These are phyloP conservation scores for Aspergillus heteromorphus DNA, from an alignment of 495 filamentous ascomycete species.

Conservation along the genomic window DNA sequence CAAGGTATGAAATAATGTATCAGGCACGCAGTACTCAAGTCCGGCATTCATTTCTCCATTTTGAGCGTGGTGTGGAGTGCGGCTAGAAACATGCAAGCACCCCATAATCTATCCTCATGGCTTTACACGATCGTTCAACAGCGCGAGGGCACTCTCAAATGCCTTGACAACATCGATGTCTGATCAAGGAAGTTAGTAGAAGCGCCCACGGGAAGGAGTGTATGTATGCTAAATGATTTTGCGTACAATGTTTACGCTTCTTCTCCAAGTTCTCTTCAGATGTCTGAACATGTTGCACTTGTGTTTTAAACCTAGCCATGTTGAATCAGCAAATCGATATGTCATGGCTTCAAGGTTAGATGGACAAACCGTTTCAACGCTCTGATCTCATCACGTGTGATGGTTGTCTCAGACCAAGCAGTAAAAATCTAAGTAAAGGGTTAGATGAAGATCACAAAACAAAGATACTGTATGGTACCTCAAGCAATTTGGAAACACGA, in stretches of 20 bases:
- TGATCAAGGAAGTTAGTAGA: slow-evolving; percentile 23
- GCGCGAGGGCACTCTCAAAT: slow-evolving; percentile 70
- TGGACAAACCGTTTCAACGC: slow-evolving; percentile 56
- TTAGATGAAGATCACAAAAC: background rate
- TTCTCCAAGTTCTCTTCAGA: slow-evolving; percentile 61
- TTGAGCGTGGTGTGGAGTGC: background rate
- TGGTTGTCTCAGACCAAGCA: slow-evolving; percentile 61
- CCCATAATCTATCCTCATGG: background rate
- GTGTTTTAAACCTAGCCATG: slow-evolving; percentile 60
- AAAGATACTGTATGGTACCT: slow-evolving; percentile 36
- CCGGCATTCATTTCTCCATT: background rate
- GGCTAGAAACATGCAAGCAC: background rate
- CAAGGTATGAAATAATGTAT: background rate
- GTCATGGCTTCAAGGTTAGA: background rate
- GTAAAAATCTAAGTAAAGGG: slow-evolving; percentile 54
- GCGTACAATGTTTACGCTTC: slow-evolving; percentile 67
- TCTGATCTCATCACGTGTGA: slow-evolving; percentile 63
- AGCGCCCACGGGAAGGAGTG: background rate
- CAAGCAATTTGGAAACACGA: slow-evolving; percentile 58
- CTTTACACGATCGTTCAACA: slow-evolving; percentile 46
- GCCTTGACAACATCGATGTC: slow-evolving; percentile 73
- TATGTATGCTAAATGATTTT: slow-evolving; percentile 18
- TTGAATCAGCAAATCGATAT: slow-evolving; percentile 1
- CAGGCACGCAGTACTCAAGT: background rate
- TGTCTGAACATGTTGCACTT: slow-evolving; percentile 66